Evolutionary conservation across 2,329 filamentous ascomycete genomes (phyloP), one percentile per base, ranked within the genome.

Genomic region (Capronia coronata): DNA sequence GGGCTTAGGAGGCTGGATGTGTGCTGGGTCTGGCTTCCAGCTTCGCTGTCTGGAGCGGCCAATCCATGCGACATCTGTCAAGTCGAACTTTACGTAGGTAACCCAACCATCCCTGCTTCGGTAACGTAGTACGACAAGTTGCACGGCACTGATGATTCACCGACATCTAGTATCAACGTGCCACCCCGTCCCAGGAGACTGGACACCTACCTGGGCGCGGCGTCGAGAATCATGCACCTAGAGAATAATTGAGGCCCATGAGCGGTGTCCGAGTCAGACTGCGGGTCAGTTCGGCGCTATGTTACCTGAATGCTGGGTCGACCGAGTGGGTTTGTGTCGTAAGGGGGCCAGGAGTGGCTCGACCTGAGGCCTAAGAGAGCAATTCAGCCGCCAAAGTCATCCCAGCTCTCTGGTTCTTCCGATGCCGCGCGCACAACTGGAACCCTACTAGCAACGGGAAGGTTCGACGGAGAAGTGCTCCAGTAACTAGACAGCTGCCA

Each of bases 241-340:
- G 39, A 43, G 16, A 48, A 29, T 16, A 37, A n/a, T 10, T 16
- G 30, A 14, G 29, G 34, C n/a, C 14, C 30, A 43, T 18, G 3
- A 22, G 27, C 38, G 8, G 19, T 4, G 14, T 14, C 14, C 14
- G 29, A 9, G 29, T 37, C 34, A 3, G 19, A 19, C 18, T 37
- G 34, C 18, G 34, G 34, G 14, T 9, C 34, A 18, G 14, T 37
- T 41, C 39, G 46, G 46, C 25, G 39, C 21, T 13, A 48, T 43
- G 30, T 32, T 23, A 43, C 46, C 46, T 48, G n/a, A 37, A 18
- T 41, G 37, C 38, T 38, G 46, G 46, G 46, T 43, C 30, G 30
- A 30, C 40, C 39, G 19, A 19, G 34, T 37, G 34, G 34, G 34
- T 19, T 37, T 19, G 34, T 18, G 7, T 13, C 29, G 11, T 32